Base-by-base conservation (phyloP, 768 basidiomycete genomes). In the Heimioporus sp. region DNA sequence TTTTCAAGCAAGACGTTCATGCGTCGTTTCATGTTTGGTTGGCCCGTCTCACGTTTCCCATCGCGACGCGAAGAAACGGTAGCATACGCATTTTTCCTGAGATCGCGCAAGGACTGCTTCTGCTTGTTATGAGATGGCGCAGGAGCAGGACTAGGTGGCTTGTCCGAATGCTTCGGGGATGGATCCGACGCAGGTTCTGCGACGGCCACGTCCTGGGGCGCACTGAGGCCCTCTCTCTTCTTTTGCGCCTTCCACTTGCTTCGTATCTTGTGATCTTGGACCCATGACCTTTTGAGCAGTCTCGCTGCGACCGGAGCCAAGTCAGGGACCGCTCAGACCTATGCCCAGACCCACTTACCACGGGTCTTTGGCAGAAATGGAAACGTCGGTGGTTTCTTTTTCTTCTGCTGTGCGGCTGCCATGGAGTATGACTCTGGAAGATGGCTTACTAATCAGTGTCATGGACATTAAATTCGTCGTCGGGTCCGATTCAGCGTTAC, bases 1-100 rank as follows among this genome's bases (percentile, higher is more conserved):
- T 87, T 86, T 67, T 92, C 90, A 52, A 96, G 78, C 77, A 96
- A 77, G 28, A 81, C 85, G 55, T 83, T 82, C 91, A 96, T 95
- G 45, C 92, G 84, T 44, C 88, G 70, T 62, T 86, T 88, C 92
- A 96, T 94, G 64, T 81, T 76, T n/a, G 83, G 83, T 60, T 84
- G 82, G 5, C 80, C 73, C 28, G 67, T 58, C 12, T 65, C 67
- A 12, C 56, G 57, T n/a, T 38, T 75, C 72, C 57, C 65, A 69
- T 51, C 46, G 31, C 53, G 47, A 53, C 59, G 60, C 34, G 73
- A 60, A 19, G 72, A 71, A 55, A 77, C 75, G 24, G 71, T 73
- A 9, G 83, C 80, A 63, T 90, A 88, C 2, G 86, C 87, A 63
- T 80, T 70, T 50, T 72, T 77, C 48, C 77, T 79, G 16, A 87